Conservation (phyloP, 257 asterid species). For the Nicotiana tomentosiformis region DNA sequence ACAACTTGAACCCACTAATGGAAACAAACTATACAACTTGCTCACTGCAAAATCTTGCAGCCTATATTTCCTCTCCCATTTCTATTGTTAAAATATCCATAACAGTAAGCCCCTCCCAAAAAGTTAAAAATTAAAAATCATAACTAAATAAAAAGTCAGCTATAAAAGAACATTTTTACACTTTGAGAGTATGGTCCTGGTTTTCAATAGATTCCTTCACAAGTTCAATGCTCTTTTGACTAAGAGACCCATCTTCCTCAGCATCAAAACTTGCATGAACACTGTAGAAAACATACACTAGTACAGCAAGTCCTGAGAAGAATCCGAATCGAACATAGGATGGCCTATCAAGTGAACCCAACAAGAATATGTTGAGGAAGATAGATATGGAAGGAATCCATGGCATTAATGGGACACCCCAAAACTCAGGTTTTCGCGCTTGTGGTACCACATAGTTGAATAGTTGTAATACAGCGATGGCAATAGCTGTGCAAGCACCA, state of each 20-base stretch:
- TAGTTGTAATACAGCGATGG: slow-evolving; percentile 44
- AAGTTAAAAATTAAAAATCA: slow-evolving; percentile 1
- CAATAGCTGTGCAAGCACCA: slow-evolving; percentile 50
- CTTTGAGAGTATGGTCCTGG: slow-evolving; percentile 45
- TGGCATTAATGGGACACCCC: slow-evolving; percentile 99
- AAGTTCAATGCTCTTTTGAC: slow-evolving; percentile 43
- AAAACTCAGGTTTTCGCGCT: slow-evolving; percentile 67
- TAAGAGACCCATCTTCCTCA: slow-evolving; percentile 53
- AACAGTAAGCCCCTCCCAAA: not conserved
- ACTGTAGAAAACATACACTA: slow-evolving; percentile 65
- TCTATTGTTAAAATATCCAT: not conserved
- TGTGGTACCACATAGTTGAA: slow-evolving; percentile 67
- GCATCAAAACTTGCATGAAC: slow-evolving; percentile 96
- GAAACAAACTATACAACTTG: slow-evolving; percentile 8
- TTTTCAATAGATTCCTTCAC: slow-evolving; percentile 43
- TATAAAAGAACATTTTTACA: slow-evolving; percentile 23
- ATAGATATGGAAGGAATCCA: slow-evolving; percentile 90
- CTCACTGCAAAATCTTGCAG: not conserved
- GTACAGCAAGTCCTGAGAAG: slow-evolving; percentile 58
- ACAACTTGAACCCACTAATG: not conserved
- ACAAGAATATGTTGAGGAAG: slow-evolving; percentile 74
- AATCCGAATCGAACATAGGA: slow-evolving; percentile 72
- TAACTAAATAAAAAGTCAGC: not conserved
- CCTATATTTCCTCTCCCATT: not conserved
- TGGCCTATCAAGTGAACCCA: slow-evolving; percentile 61